Evolutionary conservation across 257 asterid genomes (phyloP).

Genomic region (Solanum pennellii): DNA sequence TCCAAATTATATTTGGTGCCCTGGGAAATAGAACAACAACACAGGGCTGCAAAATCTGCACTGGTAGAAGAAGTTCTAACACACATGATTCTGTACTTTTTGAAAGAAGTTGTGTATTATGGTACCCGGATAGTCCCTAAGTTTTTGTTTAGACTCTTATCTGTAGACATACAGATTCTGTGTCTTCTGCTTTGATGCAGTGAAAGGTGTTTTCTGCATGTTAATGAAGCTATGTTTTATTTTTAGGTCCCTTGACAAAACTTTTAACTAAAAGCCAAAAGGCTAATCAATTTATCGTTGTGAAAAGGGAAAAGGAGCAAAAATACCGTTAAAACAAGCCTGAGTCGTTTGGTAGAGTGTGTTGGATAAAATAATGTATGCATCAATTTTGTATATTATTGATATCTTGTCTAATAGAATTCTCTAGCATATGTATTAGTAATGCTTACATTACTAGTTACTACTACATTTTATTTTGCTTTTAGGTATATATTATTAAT

Average conservation of each 20-base stretch:
- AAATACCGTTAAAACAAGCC: accelerated
- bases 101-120: neutral
- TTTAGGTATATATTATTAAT: neutral
- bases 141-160: neutral
- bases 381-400: too few relatives aligned
- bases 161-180: neutral
- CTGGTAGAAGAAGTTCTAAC: neutral
- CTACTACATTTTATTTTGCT: neutral
- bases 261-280: too few relatives aligned
- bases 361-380: too few relatives aligned
- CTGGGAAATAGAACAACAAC: conserved; percentile 9
- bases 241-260: neutral
- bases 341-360: neutral
- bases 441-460: neutral
- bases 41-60: neutral
- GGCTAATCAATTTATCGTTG: neutral
- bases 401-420: too few relatives aligned
- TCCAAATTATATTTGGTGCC: conserved; percentile 33
- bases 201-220: neutral
- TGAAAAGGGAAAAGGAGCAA: too few relatives aligned
- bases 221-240: neutral
- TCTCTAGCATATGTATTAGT: accelerated
- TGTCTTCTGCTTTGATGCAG: neutral
- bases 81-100: neutral
- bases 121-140: neutral